Conservation (phyloP, 768 basidiomycete species). For the Suillus spraguei region DNA sequence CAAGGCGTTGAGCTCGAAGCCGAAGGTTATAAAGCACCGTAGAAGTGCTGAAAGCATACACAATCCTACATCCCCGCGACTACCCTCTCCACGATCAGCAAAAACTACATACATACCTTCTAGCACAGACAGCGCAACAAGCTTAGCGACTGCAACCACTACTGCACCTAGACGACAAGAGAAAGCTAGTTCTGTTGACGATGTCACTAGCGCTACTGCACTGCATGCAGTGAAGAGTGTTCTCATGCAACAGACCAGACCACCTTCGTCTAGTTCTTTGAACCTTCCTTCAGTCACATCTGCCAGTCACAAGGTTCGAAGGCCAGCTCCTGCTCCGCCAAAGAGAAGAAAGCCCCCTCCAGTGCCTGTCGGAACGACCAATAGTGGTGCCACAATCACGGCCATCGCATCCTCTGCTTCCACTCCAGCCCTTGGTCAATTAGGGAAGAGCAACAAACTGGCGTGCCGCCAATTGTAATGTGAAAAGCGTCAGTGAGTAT, state of each 20-base stretch:
- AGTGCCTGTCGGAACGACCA: conserved; percentile 53
- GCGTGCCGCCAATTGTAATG: neutral
- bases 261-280: conserved; percentile 23
- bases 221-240: conserved; percentile 19
- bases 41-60: conserved; percentile 68
- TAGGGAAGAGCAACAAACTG: conserved; percentile 20
- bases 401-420: conserved; percentile 50
- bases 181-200: conserved; percentile 30
- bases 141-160: conserved; percentile 29
- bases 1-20: conserved; percentile 31
- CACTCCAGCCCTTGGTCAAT: conserved; percentile 20
- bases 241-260: conserved; percentile 22
- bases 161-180: conserved; percentile 25
- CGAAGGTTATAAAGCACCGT: conserved; percentile 57
- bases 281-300: conserved; percentile 21
- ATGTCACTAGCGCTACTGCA: conserved; percentile 17
- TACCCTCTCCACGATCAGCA: conserved; percentile 33
- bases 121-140: conserved; percentile 40
- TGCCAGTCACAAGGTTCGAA: conserved; percentile 31
- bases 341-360: conserved; percentile 75
- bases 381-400: conserved; percentile 58
- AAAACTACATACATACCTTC: conserved; percentile 42
- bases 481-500: neutral
- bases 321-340: conserved; percentile 69
- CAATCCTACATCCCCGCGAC: conserved; percentile 24